These are phyloP conservation scores for Coemansia sp. DNA, from an alignment of 192 early-diverging fungal species.

Conservation along the genomic window DNA sequence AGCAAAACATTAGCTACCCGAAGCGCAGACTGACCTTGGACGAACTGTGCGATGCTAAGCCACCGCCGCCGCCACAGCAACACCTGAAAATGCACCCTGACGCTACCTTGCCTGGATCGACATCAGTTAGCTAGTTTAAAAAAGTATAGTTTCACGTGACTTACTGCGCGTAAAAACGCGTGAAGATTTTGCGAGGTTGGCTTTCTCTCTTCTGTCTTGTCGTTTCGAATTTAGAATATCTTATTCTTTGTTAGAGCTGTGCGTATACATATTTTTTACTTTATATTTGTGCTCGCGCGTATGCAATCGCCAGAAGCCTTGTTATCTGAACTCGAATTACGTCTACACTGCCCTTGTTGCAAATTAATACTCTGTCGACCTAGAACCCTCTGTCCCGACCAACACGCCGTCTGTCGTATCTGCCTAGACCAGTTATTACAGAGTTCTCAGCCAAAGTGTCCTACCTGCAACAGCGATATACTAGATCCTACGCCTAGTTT, in stretches of 20 bases:
- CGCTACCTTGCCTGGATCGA: conserved; percentile 14
- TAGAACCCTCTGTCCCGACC: not conserved
- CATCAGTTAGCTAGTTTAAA: not conserved
- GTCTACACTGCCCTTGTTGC: conserved; percentile 12
- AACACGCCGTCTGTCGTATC: conserved; percentile 19
- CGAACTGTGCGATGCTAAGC: conserved; percentile 48
- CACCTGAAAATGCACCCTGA: conserved; percentile 22
- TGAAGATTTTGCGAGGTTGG: not conserved
- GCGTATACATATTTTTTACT: not conserved
- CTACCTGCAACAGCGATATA: conserved; percentile 8
- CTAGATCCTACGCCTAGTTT: not conserved
- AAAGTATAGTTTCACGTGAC: not conserved
- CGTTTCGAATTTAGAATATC: not conserved
- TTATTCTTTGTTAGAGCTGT: not conserved
- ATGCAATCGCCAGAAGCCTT: conserved; percentile 5
- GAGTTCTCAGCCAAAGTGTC: conserved; percentile 3
- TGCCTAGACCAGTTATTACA: conserved; percentile 19
- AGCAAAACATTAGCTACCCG: conserved; percentile 50
- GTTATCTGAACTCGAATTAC: conserved; percentile 7
- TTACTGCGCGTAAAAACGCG: not conserved
- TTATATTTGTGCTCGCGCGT: not conserved
- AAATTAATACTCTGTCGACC: conserved; percentile 2
- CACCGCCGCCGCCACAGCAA: conserved; percentile 12
- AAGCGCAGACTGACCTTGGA: conserved; percentile 50
- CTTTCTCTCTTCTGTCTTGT: not conserved